These are phyloP conservation scores for Leccinum obscurum DNA, from an alignment of 768 basidiomycete species.

Conservation along the genomic window DNA sequence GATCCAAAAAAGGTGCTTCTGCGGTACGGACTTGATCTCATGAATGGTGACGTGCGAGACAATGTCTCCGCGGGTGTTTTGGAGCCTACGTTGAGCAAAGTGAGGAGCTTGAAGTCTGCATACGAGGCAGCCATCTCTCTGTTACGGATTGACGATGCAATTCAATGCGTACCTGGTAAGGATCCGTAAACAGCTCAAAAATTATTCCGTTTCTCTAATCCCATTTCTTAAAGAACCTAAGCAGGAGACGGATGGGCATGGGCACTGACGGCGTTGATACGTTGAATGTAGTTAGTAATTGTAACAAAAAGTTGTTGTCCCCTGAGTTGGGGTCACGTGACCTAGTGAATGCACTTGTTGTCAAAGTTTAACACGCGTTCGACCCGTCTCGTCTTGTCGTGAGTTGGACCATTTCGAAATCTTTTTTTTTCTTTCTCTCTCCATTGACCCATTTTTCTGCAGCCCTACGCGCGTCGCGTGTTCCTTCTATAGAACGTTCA, in stretches of 20 bases:
- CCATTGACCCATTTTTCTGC: slow-evolving; percentile 8
- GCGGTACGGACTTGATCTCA: slow-evolving; percentile 91
- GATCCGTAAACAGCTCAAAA: slow-evolving; percentile 10
- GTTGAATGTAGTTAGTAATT: background rate
- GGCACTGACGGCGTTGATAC: slow-evolving; percentile 47
- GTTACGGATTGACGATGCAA: slow-evolving; percentile 95
- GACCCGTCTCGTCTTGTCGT: slow-evolving; percentile 5
- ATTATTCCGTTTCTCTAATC: slow-evolving; percentile 19
- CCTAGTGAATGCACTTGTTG: slow-evolving; percentile 12
- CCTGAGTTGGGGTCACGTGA: slow-evolving; percentile 31
- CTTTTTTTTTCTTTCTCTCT: slow-evolving; percentile 3
- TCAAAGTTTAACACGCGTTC: slow-evolving; percentile 27
- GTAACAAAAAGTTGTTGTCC: background rate
- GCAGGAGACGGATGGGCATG: slow-evolving; percentile 71
- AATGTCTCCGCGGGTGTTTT: slow-evolving; percentile 92
- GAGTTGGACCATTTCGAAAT: slow-evolving; percentile 23
- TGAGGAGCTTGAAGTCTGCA: slow-evolving; percentile 95
- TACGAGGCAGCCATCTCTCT: slow-evolving; percentile 95
- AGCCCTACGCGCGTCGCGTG: slow-evolving; percentile 11
- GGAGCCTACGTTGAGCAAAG: slow-evolving; percentile 96
- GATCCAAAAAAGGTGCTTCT: slow-evolving; percentile 90
- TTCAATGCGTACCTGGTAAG: slow-evolving; percentile 85
- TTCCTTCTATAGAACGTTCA: slow-evolving; percentile 17
- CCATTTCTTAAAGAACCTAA: slow-evolving; percentile 55
- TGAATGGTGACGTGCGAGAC: slow-evolving; percentile 94